These are phyloP conservation scores for Hanseniaspora taiwanica DNA, from an alignment of 805 yeast genomes.

Conservation along the genomic window DNA sequence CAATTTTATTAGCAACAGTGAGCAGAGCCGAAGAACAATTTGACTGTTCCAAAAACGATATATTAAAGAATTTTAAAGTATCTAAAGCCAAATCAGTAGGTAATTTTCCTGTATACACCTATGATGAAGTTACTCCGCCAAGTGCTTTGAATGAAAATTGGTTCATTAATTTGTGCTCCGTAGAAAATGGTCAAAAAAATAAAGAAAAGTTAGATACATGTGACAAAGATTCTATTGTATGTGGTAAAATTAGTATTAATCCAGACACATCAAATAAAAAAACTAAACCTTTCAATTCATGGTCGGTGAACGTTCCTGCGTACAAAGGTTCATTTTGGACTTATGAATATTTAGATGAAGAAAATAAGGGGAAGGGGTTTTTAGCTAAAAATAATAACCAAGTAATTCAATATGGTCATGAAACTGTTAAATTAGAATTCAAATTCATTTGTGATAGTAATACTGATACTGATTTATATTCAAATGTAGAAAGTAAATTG, in stretches of 20 bases:
- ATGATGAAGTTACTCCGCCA: slow-evolving; percentile 63
- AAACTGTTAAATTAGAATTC: too few relatives aligned
- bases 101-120: slow-evolving; percentile 30
- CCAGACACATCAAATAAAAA: slow-evolving; percentile 29
- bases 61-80: slow-evolving; percentile 15
- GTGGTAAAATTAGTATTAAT: slow-evolving; percentile 53
- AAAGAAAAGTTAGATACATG: slow-evolving; percentile 19
- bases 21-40: slow-evolving; percentile 1
- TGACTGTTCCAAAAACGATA: slow-evolving; percentile 14
- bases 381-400: too few relatives aligned
- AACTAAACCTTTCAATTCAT: too few relatives aligned
- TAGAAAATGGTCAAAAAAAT: slow-evolving; percentile 18
- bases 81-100: neutral
- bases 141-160: slow-evolving; percentile 47
- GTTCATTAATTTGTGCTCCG: slow-evolving; percentile 60
- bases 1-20: too few relatives aligned
- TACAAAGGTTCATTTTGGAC: too few relatives aligned
- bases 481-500: neutral
- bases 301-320: too few relatives aligned
- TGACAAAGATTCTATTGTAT: slow-evolving; percentile 58
- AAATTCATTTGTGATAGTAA: slow-evolving; percentile 35
- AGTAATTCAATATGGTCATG: too few relatives aligned
- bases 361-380: too few relatives aligned
- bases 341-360: too few relatives aligned
- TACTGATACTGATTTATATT: slow-evolving; percentile 19